A percentile compares a stretch with the other conserved stretches of the same genome.
These are phyloP conservation scores for Pistacia atlantica DNA, from an alignment of 345 rosid species.

Conservation along the genomic window DNA sequence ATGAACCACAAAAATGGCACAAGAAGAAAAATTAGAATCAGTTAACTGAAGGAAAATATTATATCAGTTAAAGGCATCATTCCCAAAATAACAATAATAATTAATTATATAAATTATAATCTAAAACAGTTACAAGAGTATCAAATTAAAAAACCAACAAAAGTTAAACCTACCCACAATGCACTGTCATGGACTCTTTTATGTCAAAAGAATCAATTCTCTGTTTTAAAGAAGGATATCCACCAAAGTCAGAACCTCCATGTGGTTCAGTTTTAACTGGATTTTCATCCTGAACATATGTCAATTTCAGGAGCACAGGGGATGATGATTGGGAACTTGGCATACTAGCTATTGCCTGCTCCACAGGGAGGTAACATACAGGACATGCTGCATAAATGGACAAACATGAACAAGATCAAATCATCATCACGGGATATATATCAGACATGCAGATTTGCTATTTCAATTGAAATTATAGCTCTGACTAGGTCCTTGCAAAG, in stretches of 20 bases:
- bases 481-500: not conserved
- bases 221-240: conserved; percentile 76
- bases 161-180: conserved; percentile 71
- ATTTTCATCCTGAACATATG: conserved; percentile 57
- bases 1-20: conserved; percentile 4
- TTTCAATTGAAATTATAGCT: not conserved
- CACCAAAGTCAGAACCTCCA: conserved; percentile 89
- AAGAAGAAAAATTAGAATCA: conserved; percentile 8
- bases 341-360: conserved; percentile 73
- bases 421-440: conserved; percentile 1
- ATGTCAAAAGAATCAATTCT: conserved; percentile 68
- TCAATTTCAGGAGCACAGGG: conserved; percentile 58
- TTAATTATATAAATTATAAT: not conserved
- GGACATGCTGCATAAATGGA: conserved; percentile 64
- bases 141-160: not conserved
- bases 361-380: conserved; percentile 76
- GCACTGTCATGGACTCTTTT: conserved; percentile 77
- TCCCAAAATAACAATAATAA: not conserved
- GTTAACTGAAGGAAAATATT: conserved; percentile 9
- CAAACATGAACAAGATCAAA: conserved; percentile 19
- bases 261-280: conserved; percentile 58
- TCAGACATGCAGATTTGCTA: conserved; percentile 4
- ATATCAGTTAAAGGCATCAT: conserved; percentile 4
- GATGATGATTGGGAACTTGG: conserved; percentile 60
- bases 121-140: not conserved